phyloP scores from a whole-genome alignment of 2,329 filamentous ascomycete species.

The Trichoderma sp. region DNA sequence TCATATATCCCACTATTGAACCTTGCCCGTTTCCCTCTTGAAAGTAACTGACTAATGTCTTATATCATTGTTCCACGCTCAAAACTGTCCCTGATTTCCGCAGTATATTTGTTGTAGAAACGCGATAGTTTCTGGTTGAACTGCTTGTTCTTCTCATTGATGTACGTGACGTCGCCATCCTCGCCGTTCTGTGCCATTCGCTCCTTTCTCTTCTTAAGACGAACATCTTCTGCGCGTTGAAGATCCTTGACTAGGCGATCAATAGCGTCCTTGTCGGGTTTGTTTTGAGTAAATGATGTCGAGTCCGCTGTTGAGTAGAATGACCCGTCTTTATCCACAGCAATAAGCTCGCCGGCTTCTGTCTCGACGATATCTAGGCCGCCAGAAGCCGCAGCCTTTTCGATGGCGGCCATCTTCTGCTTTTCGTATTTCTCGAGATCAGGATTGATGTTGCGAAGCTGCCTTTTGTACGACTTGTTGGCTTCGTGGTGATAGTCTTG shows the following conservation, averaged over 20 bases:
- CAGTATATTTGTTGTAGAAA: conserved; percentile 99
- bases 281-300: conserved; percentile 78
- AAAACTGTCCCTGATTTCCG: conserved; percentile 95
- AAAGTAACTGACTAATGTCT: neutral
- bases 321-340: conserved; percentile 84
- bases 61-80: conserved; percentile 95
- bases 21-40: too few relatives aligned
- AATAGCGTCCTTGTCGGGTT: conserved; percentile 81
- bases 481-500: conserved; percentile 85
- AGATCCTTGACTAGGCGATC: conserved; percentile 86
- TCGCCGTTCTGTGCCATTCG: conserved; percentile 77
- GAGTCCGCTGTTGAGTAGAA: conserved; percentile 90
- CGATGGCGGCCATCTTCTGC: conserved; percentile 81
- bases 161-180: conserved; percentile 92
- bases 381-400: conserved; percentile 80
- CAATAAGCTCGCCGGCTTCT: conserved; percentile 90
- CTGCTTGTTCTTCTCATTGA: conserved; percentile 99
- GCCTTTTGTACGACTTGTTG: conserved; percentile 90
- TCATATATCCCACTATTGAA: neutral
- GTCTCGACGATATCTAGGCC: conserved; percentile 93
- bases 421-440: conserved; percentile 83
- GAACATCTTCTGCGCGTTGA: conserved; percentile 81
- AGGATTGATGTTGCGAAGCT: conserved; percentile 74
- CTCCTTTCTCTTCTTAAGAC: conserved; percentile 83
- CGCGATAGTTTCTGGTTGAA: conserved; percentile 96